phyloP scores from a whole-genome alignment of 2,329 filamentous ascomycete genomes.

The Zymoseptoria brevis region DNA sequence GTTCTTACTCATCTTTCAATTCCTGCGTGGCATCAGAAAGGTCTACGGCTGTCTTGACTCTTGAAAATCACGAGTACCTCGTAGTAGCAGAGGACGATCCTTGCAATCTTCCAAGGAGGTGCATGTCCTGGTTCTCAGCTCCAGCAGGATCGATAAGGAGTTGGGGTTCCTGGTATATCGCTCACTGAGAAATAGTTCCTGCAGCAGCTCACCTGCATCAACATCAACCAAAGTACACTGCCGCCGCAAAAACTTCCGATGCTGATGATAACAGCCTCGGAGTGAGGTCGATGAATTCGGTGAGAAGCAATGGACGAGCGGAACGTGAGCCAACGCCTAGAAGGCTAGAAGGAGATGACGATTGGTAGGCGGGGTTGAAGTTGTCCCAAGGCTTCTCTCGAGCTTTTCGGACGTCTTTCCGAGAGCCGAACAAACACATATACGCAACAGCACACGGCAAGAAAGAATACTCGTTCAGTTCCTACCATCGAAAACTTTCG shows the following conservation, averaged over 20 bases:
- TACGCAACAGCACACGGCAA: no score
- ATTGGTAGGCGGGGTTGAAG: background rate
- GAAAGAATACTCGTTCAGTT: no score
- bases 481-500: no score
- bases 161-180: background rate
- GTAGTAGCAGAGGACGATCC: background rate
- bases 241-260: background rate
- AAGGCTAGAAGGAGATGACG: background rate
- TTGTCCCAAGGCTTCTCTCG: background rate
- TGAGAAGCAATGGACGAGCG: slow-evolving; percentile 14
- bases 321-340: background rate
- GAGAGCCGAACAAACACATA: background rate
- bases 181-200: background rate
- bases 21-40: background rate
- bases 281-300: background rate
- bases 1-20: background rate
- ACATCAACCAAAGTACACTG: background rate
- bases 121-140: background rate
- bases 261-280: background rate
- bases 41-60: no score
- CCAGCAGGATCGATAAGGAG: background rate
- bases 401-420: background rate
- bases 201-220: background rate
- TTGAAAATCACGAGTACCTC: no score
- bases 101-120: background rate